Evolutionary conservation across 1,284 basidiomycete species (phyloP).

Genomic region (Sphaerobolus stellatus): DNA sequence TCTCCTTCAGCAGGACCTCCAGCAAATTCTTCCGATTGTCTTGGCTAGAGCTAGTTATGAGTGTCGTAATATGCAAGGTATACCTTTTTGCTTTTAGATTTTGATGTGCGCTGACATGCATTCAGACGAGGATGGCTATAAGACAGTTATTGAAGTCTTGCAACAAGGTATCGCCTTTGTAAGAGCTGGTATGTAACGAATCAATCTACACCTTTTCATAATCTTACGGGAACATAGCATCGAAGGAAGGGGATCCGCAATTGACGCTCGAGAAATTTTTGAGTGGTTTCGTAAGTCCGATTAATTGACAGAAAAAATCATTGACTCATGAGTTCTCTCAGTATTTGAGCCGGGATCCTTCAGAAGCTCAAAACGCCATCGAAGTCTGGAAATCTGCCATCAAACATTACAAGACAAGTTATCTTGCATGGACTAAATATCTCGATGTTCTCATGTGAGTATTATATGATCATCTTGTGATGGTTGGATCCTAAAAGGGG

Average conservation of each 20-base stretch:
- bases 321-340: conserved; percentile 18
- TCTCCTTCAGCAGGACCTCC: conserved; percentile 55
- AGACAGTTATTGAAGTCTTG: conserved; percentile 52
- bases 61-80: conserved; percentile 51
- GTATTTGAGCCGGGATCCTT: conserved; percentile 49
- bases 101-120: background rate
- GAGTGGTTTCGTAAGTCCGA: conserved; percentile 60
- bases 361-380: conserved; percentile 50
- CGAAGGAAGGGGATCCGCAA: conserved; percentile 50
- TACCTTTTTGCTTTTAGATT: conserved; percentile 3
- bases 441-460: conserved; percentile 67
- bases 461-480: background rate
- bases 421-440: conserved; percentile 67
- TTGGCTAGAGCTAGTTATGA: conserved; percentile 68
- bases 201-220: conserved; percentile 4
- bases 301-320: background rate
- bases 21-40: conserved; percentile 65
- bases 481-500: background rate
- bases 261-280: conserved; percentile 82
- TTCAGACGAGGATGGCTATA: conserved; percentile 48
- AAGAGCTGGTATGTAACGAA: conserved; percentile 50
- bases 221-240: conserved; percentile 29
- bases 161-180: conserved; percentile 61
- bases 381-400: conserved; percentile 62
- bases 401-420: conserved; percentile 67